Percentiles rank a stretch among this genome's conserved stretches.
These are phyloP conservation scores for Candida nemodendra DNA, from an alignment of 805 yeast species.

Conservation along the genomic window DNA sequence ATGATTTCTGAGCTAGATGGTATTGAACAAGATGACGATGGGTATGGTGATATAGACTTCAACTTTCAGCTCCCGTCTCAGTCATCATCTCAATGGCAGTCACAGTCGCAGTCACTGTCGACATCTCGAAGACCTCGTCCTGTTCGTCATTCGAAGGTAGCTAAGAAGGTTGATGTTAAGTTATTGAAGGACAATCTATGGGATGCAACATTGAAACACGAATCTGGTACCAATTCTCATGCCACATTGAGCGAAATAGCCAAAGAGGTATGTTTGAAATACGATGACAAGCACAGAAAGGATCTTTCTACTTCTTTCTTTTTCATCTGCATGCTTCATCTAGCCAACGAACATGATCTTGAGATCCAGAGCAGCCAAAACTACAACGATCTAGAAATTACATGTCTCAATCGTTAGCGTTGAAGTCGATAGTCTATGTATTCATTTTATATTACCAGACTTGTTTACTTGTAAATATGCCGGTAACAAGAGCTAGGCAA, in stretches of 20 bases:
- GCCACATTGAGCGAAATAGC: slow-evolving; percentile 23
- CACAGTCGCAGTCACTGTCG: slow-evolving; percentile 4
- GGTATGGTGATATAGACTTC: slow-evolving; percentile 18
- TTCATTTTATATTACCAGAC: too few species aligned
- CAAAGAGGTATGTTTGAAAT: slow-evolving; percentile 38
- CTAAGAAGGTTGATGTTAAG: slow-evolving; percentile 78
- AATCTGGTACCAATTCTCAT: slow-evolving; percentile 6
- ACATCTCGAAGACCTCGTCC: slow-evolving; percentile 35
- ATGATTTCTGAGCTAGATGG: slow-evolving; percentile 22
- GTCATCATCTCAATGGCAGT: not conserved
- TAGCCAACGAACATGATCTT: slow-evolving; percentile 84
- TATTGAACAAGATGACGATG: slow-evolving; percentile 41
- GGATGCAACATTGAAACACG: slow-evolving; percentile 41
- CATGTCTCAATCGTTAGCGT: too few species aligned
- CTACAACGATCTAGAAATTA: slow-evolving; percentile 21
- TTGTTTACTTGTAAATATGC: too few species aligned
- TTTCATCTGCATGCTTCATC: slow-evolving; percentile 77
- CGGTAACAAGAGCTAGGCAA: too few species aligned
- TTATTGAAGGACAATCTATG: slow-evolving; percentile 73
- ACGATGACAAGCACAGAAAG: slow-evolving; percentile 52
- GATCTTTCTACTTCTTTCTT: slow-evolving; percentile 84
- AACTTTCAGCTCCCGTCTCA: slow-evolving; percentile 9
- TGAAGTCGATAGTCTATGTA: too few species aligned
- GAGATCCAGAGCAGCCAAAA: slow-evolving; percentile 46
- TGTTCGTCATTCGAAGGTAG: slow-evolving; percentile 63